Conservation (phyloP, 345 rosid species). For the Hibiscus syriacus region DNA sequence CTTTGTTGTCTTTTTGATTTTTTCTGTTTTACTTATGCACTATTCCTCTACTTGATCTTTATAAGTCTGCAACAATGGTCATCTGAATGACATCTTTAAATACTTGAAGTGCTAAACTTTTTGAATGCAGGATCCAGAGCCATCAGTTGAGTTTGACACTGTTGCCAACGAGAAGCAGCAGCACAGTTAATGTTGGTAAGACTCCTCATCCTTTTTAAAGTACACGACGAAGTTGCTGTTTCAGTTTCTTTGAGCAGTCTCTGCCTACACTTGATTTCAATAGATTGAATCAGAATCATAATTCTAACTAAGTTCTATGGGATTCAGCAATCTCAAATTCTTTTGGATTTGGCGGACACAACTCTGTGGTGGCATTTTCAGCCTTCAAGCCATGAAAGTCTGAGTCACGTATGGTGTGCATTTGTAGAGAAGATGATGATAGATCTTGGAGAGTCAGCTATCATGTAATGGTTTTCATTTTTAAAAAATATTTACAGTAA, state of each 20-base stretch:
- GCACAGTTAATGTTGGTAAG: slow-evolving; percentile 97
- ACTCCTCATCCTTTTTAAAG: neutral
- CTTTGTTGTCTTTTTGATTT: neutral
- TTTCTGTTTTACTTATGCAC: too few relatives aligned
- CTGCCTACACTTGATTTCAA: neutral
- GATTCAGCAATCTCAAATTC: slow-evolving; percentile 94
- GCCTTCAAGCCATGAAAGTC: too few relatives aligned
- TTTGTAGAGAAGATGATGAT: too few relatives aligned
- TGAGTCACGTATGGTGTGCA: too few relatives aligned
- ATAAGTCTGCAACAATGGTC: neutral
- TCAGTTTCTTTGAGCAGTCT: neutral
- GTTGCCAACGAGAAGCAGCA: slow-evolving; percentile 78
- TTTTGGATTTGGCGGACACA: slow-evolving; percentile 37
- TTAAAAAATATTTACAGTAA: neutral
- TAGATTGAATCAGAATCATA: neutral
- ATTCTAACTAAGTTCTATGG: neutral
- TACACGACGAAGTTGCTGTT: neutral
- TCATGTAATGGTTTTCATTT: too few relatives aligned
- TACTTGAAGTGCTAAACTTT: neutral
- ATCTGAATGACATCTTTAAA: neutral
- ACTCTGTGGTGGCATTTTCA: too few relatives aligned
- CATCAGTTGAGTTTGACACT: slow-evolving; percentile 79
- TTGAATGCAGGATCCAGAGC: slow-evolving; percentile 71
- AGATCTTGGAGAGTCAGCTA: too few relatives aligned
- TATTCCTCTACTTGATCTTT: neutral